Percentiles rank a stretch among this genome's conserved stretches.
Evolutionary conservation across 139 green algal species (phyloP).

Genomic region (Trebouxia sp.): DNA sequence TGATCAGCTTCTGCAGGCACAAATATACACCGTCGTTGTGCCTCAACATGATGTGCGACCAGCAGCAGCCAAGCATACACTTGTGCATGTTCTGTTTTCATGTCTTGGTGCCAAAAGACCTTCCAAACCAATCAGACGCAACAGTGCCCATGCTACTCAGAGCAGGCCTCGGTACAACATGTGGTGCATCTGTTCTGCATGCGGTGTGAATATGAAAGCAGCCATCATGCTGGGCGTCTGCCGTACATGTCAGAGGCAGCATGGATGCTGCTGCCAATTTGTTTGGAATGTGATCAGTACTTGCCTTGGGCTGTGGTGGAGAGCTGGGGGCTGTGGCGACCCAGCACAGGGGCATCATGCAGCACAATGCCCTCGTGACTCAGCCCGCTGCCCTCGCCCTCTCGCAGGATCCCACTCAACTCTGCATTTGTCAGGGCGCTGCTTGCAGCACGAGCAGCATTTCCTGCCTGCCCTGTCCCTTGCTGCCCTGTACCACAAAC

Average conservation of each 20-base stretch:
- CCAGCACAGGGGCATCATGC: constrained; percentile 13
- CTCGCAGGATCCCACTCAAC: neutral
- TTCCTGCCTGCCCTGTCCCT: neutral
- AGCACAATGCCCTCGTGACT: neutral
- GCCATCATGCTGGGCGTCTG: no score
- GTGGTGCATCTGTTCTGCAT: no score
- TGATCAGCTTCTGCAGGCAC: neutral
- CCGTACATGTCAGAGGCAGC: neutral
- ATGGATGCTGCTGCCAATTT: neutral
- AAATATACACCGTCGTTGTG: no score
- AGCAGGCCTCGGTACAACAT: neutral
- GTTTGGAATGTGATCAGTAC: neutral
- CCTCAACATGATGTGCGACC: no score
- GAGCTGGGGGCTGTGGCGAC: neutral
- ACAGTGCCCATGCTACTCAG: no score
- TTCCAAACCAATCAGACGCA: no score
- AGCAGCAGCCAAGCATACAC: no score
- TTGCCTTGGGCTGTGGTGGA: neutral
- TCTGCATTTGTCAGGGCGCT: neutral
- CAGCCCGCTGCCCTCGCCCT: neutral
- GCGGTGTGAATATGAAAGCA: no score
- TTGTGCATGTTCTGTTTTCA: no score
- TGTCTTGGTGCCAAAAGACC: no score
- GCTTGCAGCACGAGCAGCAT: neutral
- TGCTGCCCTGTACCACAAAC: no score